Percentiles rank a stretch among this genome's conserved stretches.
Evolutionary conservation across 2,329 filamentous ascomycete species (phyloP).

Genomic region (Claviceps spartinae): DNA sequence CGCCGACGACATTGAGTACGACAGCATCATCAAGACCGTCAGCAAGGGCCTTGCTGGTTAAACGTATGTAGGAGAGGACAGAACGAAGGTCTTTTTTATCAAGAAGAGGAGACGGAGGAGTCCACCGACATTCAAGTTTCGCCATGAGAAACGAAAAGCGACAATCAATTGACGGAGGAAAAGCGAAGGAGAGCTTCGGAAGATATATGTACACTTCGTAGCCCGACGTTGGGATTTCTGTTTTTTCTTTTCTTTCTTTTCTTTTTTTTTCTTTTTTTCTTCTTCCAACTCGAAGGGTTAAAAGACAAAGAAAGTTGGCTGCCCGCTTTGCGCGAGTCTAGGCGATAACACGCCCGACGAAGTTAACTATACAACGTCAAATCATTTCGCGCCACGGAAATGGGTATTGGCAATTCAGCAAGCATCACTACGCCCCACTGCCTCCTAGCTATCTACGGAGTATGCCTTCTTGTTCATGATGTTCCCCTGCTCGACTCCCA

Average conservation of each 20-base stretch:
- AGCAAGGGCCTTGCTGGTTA: slow-evolving; percentile 47
- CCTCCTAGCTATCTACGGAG: too few relatives aligned
- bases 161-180: background rate
- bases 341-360: background rate
- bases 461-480: slow-evolving; percentile 8
- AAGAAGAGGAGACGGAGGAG: background rate
- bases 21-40: slow-evolving; percentile 52
- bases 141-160: background rate
- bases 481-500: slow-evolving; percentile 42
- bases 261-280: slow-evolving; percentile 4
- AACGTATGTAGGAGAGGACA: slow-evolving; percentile 5
- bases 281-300: background rate
- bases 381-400: background rate
- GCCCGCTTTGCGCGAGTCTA: background rate
- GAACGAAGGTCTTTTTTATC: background rate
- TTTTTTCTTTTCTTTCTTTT: slow-evolving; percentile 2
- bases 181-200: background rate
- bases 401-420: background rate
- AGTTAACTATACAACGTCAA: background rate
- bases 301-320: background rate
- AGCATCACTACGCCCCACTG: background rate
- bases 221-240: slow-evolving; percentile 2
- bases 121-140: background rate
- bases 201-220: slow-evolving; percentile 3
- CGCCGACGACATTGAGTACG: slow-evolving; percentile 66